Base-by-base conservation (phyloP, 1,139 yeast species). In the Geotrichum siamense region DNA sequence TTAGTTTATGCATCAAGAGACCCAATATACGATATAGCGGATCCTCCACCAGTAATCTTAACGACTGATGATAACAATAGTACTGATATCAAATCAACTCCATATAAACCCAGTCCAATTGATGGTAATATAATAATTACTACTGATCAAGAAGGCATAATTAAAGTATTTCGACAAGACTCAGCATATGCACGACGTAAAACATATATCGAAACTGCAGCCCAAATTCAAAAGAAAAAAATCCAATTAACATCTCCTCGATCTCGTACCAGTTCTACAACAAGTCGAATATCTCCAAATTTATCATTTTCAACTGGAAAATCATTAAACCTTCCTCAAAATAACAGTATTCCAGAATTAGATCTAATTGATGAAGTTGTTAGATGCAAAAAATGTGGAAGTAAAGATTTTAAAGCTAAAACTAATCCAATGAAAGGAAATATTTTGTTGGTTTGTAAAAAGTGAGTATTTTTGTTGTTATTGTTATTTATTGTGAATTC, bases 91-190 rank as follows among this genome's bases (percentile, higher is more conserved):
- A 20, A 29, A 12, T 9, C 38, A 9, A 1, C 30, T 12, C 13
- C 28, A 30, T 37, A 38, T n/a, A 36, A 27, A 3, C 27, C 25
- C 23, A 38, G 30, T 13, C 44, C 45, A 40, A 48, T 58, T 43
- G 49, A 63, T 44, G 64, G 70, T 38, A 63, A 65, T 50, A 76
- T 81, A 31, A 75, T 86, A 23, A 80, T 87, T 1, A 79, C 94
- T 1, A 79, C 93, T 0, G 96, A 86, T 59, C 76, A 76, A 50
- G 64, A 68, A 29, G 96, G 96, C 0, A 53, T 71, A 3, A 82
- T 87, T 38, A 67, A 93, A 45, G 83, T 87, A 0, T 84, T 82
- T 59, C 71, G 96, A 53, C 82, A 85, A 51, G 96, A 87, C 60
- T 70, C 80, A 41, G 83, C 93, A 0, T 57, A 50, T 45, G 55